Evolutionary conservation across 768 basidiomycete species (phyloP), one percentile per base, ranked within the genome.

Genomic region (Lactifluus echinatus): DNA sequence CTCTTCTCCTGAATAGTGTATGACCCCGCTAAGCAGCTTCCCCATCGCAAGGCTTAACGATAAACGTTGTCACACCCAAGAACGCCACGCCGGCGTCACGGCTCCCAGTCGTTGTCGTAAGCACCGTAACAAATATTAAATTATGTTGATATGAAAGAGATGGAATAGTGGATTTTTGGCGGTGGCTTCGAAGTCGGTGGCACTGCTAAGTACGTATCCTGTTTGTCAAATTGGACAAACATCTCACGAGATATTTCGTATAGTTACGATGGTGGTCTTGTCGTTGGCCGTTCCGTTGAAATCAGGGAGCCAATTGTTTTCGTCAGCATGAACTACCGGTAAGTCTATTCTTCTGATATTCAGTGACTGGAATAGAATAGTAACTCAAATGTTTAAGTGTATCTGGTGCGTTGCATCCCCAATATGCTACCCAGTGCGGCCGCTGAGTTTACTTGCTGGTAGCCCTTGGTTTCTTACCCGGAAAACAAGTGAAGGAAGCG

Each of bases 271-370:
- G 60, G 60, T 3, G 34, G n/a, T 14, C 3, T 31, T 5, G 15
- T 63, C 21, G 63, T 63, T 12, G 3, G 26, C 0, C 54, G 63
- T 21, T 63, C 60, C 7, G 29, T 63, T 12, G 21, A 19, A 21
- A 53, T 62, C 4, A 29, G 50, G 44, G 23, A 57, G 17, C 63
- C 63, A 0, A 15, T 61, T 12, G 45, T 63, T 26, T 63, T 57
- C 17, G 63, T 63, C 29, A 57, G 56, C 29, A 61, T 62, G 53
- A 62, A 58, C 50, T 58, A 63, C 28, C 56, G 62, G 62, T 63
- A 40, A 53, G 60, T 53, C 1, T 17, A 14, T 10, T 1, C 4
- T 44, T 11, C 1, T 45, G 12, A n/a, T 14, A 21, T 33, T 28
- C 43, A 33, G 21, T 21, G 19, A 19, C 40, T 24, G 19, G 11